phyloP scores from a whole-genome alignment of 352 stramenopile species.

The Aphanomyces stellatus region DNA sequence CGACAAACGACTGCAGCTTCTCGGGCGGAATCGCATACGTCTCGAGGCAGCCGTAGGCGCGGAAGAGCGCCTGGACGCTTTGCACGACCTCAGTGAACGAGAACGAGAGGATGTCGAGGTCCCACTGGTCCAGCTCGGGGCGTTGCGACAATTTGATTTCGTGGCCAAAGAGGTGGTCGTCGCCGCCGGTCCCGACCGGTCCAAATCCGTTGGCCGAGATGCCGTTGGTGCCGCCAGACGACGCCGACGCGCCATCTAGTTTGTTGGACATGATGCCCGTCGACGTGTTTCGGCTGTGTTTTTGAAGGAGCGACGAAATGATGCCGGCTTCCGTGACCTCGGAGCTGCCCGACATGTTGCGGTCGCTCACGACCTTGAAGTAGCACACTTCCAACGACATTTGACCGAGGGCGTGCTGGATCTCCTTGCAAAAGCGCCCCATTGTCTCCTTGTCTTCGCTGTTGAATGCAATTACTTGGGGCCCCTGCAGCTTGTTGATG shows the following conservation, averaged over 20 bases:
- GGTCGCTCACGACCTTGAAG: conserved; percentile 33
- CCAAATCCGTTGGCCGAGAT: too few species aligned
- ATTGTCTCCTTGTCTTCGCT: conserved; percentile 36
- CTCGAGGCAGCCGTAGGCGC: conserved; percentile 45
- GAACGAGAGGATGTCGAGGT: conserved; percentile 34
- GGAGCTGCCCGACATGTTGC: background rate
- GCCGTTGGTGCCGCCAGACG: background rate
- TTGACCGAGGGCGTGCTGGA: conserved; percentile 51
- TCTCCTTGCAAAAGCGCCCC: conserved; percentile 49
- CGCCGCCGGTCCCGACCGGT: too few species aligned
- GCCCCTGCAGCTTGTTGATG: conserved; percentile 76
- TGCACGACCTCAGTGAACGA: conserved; percentile 23
- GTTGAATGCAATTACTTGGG: conserved; percentile 41
- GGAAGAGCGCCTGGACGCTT: conserved; percentile 39
- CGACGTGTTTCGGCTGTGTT: conserved; percentile 32
- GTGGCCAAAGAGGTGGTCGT: conserved; percentile 8
- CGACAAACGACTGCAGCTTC: conserved; percentile 49
- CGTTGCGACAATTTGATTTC: conserved; percentile 5
- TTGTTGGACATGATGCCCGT: background rate
- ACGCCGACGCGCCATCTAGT: background rate
- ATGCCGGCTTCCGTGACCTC: conserved; percentile 44
- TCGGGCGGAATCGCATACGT: conserved; percentile 39
- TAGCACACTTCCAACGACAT: conserved; percentile 60
- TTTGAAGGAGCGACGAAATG: conserved; percentile 51
- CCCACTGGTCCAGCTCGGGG: conserved; percentile 36